Conservation (phyloP, 116 monocot genomes). For the Trichopus zeylanicus region DNA sequence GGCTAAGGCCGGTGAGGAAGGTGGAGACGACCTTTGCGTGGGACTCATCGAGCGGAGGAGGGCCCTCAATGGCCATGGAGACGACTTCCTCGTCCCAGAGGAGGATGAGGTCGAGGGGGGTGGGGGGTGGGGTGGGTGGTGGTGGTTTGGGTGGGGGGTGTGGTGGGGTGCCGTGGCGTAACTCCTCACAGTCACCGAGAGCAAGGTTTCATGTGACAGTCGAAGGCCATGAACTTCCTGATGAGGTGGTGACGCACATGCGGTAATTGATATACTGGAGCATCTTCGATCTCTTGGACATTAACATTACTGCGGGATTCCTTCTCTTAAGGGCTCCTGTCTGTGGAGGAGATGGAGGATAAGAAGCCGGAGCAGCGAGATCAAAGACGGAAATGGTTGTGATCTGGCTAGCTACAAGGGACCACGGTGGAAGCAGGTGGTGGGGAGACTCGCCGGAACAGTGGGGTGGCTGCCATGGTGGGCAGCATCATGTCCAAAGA, state of each 20-base stretch:
- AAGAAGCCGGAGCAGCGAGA: not conserved
- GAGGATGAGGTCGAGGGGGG: constrained; percentile 79
- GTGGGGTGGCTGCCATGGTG: too few relatives aligned
- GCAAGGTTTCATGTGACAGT: constrained; percentile 99
- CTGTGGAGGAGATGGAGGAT: not conserved
- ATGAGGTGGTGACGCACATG: constrained; percentile 94
- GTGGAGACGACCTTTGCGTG: constrained; percentile 45
- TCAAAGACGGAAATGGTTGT: too few relatives aligned
- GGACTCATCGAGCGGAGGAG: constrained; percentile 83
- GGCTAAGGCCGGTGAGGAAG: constrained; percentile 47
- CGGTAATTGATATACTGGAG: constrained; percentile 98
- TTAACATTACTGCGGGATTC: constrained; percentile 50
- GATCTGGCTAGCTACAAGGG: too few relatives aligned
- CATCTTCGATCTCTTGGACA: constrained; percentile 99
- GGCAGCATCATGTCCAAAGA: too few relatives aligned
- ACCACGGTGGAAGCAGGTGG: too few relatives aligned
- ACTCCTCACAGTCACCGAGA: constrained; percentile 93
- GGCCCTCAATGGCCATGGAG: constrained; percentile 97
- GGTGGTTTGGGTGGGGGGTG: constrained; percentile 47
- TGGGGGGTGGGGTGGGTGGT: constrained; percentile 16
- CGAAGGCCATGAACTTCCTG: constrained; percentile 99
- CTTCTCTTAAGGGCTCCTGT: constrained; percentile 11
- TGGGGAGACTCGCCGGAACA: too few relatives aligned
- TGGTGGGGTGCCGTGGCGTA: constrained; percentile 69
- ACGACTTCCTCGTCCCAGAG: constrained; percentile 96